Percentiles rank a stretch among this genome's conserved stretches.
These are phyloP conservation scores for Suillus subalutaceus DNA, from an alignment of 768 basidiomycete genomes.

Conservation along the genomic window DNA sequence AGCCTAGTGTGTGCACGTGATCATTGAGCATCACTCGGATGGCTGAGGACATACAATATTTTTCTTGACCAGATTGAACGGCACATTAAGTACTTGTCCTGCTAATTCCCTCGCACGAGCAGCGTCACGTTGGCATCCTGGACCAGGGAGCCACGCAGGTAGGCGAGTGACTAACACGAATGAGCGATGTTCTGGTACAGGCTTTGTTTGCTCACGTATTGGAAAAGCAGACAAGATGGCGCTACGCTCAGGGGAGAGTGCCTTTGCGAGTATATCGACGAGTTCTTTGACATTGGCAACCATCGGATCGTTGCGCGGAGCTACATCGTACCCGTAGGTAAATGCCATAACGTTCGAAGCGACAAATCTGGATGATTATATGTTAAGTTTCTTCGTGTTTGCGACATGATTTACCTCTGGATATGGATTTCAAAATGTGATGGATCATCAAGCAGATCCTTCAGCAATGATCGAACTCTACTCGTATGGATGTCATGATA, in stretches of 20 bases:
- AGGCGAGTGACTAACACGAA: constrained; percentile 20
- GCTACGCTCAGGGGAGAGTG: constrained; percentile 22
- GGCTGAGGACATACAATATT: constrained; percentile 22
- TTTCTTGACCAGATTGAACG: constrained; percentile 28
- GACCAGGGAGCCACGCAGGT: constrained; percentile 29
- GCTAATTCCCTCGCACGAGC: constrained; percentile 17
- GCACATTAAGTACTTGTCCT: constrained; percentile 23
- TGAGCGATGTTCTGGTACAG: not conserved
- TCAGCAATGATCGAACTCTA: constrained; percentile 24
- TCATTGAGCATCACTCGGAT: not conserved
- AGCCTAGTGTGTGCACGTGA: constrained; percentile 9
- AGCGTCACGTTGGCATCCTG: constrained; percentile 23
- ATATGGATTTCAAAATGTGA: constrained; percentile 27
- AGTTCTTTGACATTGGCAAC: constrained; percentile 21
- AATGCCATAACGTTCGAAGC: constrained; percentile 30
- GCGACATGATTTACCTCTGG: constrained; percentile 18
- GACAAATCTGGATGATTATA: constrained; percentile 21
- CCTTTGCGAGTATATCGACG: constrained; percentile 23
- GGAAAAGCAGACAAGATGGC: constrained; percentile 27
- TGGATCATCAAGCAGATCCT: constrained; percentile 24
- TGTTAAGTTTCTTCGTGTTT: not conserved
- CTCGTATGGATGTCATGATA: constrained; percentile 24
- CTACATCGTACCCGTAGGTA: constrained; percentile 28
- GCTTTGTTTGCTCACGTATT: constrained; percentile 18
- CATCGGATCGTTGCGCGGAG: constrained; percentile 24